Percentiles rank a stretch among this genome's conserved stretches.
Conservation (phyloP, 148 eudicot genomes). For the Amaranthus palmeri region DNA sequence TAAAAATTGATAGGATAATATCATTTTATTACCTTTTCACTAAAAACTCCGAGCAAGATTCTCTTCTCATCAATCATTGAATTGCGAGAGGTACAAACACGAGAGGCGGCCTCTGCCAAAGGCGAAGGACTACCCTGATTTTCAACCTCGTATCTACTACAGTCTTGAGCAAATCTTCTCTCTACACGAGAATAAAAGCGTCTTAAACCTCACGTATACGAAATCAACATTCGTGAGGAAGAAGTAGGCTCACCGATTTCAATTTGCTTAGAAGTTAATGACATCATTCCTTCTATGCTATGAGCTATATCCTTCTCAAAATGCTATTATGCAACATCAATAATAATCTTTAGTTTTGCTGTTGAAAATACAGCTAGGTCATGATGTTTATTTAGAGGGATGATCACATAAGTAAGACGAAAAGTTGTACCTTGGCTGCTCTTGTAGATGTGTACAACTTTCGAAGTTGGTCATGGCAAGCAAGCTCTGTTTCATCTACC, state of each 20-base stretch:
- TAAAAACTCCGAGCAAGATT: constrained; percentile 47
- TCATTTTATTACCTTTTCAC: constrained; percentile 43
- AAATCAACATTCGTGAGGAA: neutral
- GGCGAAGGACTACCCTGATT: constrained; percentile 43
- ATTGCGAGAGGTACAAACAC: constrained; percentile 50
- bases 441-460: constrained; percentile 67
- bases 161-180: constrained; percentile 69
- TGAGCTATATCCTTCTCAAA: constrained; percentile 70
- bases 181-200: constrained; percentile 32
- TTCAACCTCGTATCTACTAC: constrained; percentile 57
- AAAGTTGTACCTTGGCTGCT: constrained; percentile 57
- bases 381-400: neutral
- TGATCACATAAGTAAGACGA: neutral
- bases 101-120: constrained; percentile 55
- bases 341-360: neutral
- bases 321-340: constrained; percentile 44
- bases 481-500: constrained; percentile 49
- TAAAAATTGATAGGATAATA: neutral
- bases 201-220: constrained; percentile 7
- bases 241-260: constrained; percentile 48
- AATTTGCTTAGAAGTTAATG: constrained; percentile 65
- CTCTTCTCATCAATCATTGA: constrained; percentile 61
- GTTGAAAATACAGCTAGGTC: neutral
- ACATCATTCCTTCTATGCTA: constrained; percentile 59
- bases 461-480: constrained; percentile 49